These are phyloP conservation scores for Tricholoma furcatifolium DNA, from an alignment of 768 basidiomycete species.

Conservation along the genomic window DNA sequence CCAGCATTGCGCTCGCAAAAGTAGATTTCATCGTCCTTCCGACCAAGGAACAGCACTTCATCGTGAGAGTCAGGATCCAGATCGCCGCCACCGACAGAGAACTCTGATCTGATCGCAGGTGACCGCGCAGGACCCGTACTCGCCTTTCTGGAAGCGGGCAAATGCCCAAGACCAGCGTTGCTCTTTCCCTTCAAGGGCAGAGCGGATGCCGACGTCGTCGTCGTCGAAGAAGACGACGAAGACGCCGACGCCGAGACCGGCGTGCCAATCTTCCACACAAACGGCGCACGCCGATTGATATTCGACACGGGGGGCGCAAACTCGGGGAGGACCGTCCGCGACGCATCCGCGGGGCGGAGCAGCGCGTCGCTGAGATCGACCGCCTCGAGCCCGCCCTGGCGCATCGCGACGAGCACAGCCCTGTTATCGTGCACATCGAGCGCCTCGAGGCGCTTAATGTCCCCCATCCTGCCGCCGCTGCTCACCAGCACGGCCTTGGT, in stretches of 20 bases:
- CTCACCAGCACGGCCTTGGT: slow-evolving; percentile 24
- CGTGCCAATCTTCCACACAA: slow-evolving; percentile 82
- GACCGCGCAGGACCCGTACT: slow-evolving; percentile 48
- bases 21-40: slow-evolving; percentile 75
- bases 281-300: slow-evolving; percentile 69
- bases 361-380: slow-evolving; percentile 80
- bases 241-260: slow-evolving; percentile 36
- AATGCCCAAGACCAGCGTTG: slow-evolving; percentile 29
- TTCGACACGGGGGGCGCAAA: slow-evolving; percentile 62
- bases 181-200: slow-evolving; percentile 40
- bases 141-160: slow-evolving; percentile 47
- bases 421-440: slow-evolving; percentile 69
- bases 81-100: slow-evolving; percentile 45
- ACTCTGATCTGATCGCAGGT: slow-evolving; percentile 48
- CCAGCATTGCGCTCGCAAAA: slow-evolving; percentile 75
- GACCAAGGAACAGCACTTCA: slow-evolving; percentile 80
- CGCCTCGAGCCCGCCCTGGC: slow-evolving; percentile 82
- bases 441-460: slow-evolving; percentile 80
- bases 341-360: slow-evolving; percentile 77
- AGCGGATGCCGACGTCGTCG: slow-evolving; percentile 37
- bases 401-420: slow-evolving; percentile 80
- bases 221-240: slow-evolving; percentile 31
- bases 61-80: slow-evolving; percentile 53
- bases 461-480: slow-evolving; percentile 58
- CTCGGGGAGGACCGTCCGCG: slow-evolving; percentile 68